phyloP scores from a whole-genome alignment of 805 yeast species.

The Kurtzmaniella cleridarum region DNA sequence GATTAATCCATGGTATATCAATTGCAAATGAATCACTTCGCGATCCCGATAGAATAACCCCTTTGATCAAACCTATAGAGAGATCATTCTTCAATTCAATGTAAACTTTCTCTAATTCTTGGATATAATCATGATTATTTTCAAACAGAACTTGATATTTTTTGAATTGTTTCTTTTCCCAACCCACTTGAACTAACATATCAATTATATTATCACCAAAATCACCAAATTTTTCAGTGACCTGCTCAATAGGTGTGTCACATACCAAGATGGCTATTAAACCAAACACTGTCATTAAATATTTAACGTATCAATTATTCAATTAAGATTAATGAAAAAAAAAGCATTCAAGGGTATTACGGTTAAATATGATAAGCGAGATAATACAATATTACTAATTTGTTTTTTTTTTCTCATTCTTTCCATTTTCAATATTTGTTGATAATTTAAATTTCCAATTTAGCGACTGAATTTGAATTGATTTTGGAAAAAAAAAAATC shows the following conservation, averaged over 20 bases:
- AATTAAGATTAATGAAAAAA: too few species aligned
- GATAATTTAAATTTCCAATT: too few species aligned
- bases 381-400: too few species aligned
- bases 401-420: too few species aligned
- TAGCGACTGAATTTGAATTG: too few species aligned
- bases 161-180: slow-evolving; percentile 10
- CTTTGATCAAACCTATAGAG: slow-evolving; percentile 22
- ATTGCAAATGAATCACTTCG: slow-evolving; percentile 40
- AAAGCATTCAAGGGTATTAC: too few species aligned
- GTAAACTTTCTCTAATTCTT: slow-evolving; percentile 10
- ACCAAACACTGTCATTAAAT: not conserved
- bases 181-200: slow-evolving; percentile 18
- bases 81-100: slow-evolving; percentile 19
- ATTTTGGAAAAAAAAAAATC: too few species aligned
- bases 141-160: slow-evolving; percentile 35
- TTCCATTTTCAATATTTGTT: too few species aligned
- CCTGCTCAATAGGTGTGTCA: slow-evolving; percentile 30
- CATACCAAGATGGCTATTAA: slow-evolving; percentile 38
- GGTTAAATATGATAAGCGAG: too few species aligned
- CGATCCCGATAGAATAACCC: slow-evolving; percentile 52
- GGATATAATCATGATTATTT: slow-evolving; percentile 9
- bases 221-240: slow-evolving; percentile 39
- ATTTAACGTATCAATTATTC: too few species aligned
- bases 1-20: slow-evolving; percentile 36
- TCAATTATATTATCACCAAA: slow-evolving; percentile 44